A percentile compares a stretch with the other conserved stretches of the same genome.
Evolutionary conservation across 805 yeast genomes (phyloP).

Genomic region (Metschnikowia picachoensis): DNA sequence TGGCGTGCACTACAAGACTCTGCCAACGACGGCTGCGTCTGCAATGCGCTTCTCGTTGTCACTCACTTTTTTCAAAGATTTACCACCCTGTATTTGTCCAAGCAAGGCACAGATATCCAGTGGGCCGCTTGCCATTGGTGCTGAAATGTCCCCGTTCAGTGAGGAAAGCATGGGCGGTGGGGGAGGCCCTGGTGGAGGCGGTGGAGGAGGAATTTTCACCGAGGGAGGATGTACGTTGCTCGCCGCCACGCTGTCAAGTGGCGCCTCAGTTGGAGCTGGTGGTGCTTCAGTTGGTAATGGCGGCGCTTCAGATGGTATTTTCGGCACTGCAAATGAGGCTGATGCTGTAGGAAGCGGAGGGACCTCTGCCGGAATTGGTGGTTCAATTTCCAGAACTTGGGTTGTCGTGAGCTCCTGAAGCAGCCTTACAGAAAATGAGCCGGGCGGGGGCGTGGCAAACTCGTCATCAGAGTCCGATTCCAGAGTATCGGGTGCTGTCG

Average conservation of each 20-base stretch:
- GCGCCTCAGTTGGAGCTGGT: constrained; percentile 9
- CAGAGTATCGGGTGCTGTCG: neutral
- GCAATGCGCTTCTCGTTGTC: constrained; percentile 45
- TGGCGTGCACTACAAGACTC: constrained; percentile 30
- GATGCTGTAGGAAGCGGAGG: constrained; percentile 15
- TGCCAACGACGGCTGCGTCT: constrained; percentile 47
- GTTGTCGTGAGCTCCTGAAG: neutral
- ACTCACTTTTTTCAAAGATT: constrained; percentile 46
- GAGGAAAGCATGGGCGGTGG: constrained; percentile 14
- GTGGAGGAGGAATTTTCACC: constrained; percentile 7
- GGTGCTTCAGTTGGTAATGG: constrained; percentile 21
- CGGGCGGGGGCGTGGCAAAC: constrained; percentile 18
- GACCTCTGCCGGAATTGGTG: constrained; percentile 14
- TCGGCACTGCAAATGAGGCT: constrained; percentile 8
- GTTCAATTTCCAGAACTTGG: constrained; percentile 19
- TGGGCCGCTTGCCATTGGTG: constrained; percentile 24
- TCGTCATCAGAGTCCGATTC: constrained; percentile 15
- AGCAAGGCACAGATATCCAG: constrained; percentile 46
- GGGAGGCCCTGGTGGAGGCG: constrained; percentile 11
- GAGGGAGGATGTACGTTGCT: neutral
- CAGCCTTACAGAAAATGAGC: constrained; percentile 3
- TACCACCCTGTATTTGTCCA: constrained; percentile 56
- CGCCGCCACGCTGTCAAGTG: neutral
- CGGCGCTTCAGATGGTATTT: constrained; percentile 7
- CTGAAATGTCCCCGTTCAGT: constrained; percentile 22